These are phyloP conservation scores for Castanopsis chinensis DNA, from an alignment of 306 rosid genomes.

Conservation along the genomic window DNA sequence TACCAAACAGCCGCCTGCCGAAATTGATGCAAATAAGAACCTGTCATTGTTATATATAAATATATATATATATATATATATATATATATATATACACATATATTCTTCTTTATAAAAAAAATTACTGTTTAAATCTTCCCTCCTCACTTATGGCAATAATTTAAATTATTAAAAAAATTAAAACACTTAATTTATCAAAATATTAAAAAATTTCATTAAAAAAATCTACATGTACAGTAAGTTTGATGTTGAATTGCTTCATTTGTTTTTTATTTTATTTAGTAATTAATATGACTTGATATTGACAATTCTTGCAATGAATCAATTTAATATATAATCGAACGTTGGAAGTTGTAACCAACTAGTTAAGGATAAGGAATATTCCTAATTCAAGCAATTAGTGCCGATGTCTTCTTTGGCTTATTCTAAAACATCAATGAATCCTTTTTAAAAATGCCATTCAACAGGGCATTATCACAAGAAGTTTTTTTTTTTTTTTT, in stretches of 20 bases:
- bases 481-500: too few species aligned
- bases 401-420: too few species aligned
- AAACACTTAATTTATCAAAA: background rate
- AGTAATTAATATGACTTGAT: background rate
- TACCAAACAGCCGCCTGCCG: background rate
- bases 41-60: too few species aligned
- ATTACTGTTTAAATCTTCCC: too few species aligned
- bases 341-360: background rate
- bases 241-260: background rate
- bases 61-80: too few species aligned
- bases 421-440: too few species aligned
- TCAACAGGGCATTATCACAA: too few species aligned
- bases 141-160: too few species aligned
- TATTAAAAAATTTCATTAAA: background rate
- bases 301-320: background rate
- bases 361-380: background rate
- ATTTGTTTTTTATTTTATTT: background rate
- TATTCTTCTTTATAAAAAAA: too few species aligned
- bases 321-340: background rate
- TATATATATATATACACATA: too few species aligned
- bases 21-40: constrained; percentile 22
- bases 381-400: background rate
- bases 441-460: too few species aligned
- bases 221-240: background rate
- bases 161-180: background rate